These are phyloP conservation scores for Colletotrichum limetticola DNA, from an alignment of 2,329 filamentous ascomycete species.

Conservation along the genomic window DNA sequence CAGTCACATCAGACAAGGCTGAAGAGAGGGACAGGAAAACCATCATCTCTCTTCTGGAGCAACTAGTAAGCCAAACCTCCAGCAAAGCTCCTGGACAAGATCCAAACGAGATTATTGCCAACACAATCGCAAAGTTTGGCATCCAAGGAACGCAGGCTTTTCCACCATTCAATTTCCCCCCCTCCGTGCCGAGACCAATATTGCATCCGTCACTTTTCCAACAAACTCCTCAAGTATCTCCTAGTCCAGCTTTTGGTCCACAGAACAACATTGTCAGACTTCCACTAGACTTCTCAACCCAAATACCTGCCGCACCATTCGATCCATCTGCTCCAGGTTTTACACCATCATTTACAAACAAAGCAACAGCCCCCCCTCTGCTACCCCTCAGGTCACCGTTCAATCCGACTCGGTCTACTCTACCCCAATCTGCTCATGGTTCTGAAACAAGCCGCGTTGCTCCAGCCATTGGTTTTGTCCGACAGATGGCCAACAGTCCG, in stretches of 20 bases:
- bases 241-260: neutral
- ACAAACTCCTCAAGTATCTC: neutral
- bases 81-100: neutral
- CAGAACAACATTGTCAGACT: neutral
- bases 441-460: neutral
- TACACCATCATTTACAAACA: neutral
- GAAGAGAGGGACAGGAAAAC: conserved; percentile 27
- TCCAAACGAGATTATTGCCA: conserved; percentile 15
- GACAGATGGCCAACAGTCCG: conserved; percentile 4
- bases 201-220: neutral
- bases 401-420: neutral
- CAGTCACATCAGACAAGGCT: neutral
- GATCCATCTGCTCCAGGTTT: neutral
- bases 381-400: neutral
- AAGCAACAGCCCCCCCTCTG: neutral
- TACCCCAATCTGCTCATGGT: neutral
- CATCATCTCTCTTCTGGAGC: conserved; percentile 19
- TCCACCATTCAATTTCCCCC: neutral
- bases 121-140: conserved; percentile 23
- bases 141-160: neutral
- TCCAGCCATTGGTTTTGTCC: conserved; percentile 43
- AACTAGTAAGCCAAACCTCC: neutral
- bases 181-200: neutral
- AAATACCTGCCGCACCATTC: neutral
- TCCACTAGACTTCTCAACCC: neutral